Conservation (phyloP, 106 monocot species). For the Apostasia shenzhenica region DNA sequence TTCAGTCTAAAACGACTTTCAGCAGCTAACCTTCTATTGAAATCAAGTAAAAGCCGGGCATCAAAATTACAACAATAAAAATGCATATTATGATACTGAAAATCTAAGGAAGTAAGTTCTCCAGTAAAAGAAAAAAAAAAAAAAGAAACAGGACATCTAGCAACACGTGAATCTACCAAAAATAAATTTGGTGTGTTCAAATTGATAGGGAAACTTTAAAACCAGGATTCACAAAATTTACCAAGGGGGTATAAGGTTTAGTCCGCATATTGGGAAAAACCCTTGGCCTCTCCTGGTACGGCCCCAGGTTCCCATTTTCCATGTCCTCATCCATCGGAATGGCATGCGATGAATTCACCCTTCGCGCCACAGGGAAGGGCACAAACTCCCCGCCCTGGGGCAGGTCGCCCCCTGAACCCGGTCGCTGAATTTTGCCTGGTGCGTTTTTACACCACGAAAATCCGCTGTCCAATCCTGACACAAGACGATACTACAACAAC, state of each 20-base stretch:
- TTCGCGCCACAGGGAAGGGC: constrained; percentile 66
- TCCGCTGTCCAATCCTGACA: constrained; percentile 1
- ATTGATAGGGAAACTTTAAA: not conserved
- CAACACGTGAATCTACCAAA: not conserved
- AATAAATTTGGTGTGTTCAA: not conserved
- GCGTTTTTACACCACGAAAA: constrained; percentile 1
- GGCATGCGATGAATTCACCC: constrained; percentile 66
- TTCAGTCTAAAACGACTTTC: no score
- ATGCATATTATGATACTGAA: no score
- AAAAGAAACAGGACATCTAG: not conserved
- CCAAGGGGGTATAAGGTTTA: constrained; percentile 70
- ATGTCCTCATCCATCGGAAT: constrained; percentile 80
- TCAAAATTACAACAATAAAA: no score
- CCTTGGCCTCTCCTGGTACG: constrained; percentile 63
- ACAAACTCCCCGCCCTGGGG: constrained; percentile 79
- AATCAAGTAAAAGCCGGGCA: no score
- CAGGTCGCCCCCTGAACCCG: constrained; percentile 84
- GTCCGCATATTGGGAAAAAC: constrained; percentile 68
- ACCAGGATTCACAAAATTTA: constrained; percentile 10
- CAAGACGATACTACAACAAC: not conserved
- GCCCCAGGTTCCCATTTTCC: constrained; percentile 55
- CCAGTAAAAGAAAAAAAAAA: not conserved
- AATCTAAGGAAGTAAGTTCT: no score
- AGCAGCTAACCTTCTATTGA: no score
- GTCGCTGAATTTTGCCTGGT: constrained; percentile 83